Percentiles rank a stretch among this genome's conserved stretches.
phyloP scores from a whole-genome alignment of 2,329 filamentous ascomycete species.

The Fusarium protoensiforme region DNA sequence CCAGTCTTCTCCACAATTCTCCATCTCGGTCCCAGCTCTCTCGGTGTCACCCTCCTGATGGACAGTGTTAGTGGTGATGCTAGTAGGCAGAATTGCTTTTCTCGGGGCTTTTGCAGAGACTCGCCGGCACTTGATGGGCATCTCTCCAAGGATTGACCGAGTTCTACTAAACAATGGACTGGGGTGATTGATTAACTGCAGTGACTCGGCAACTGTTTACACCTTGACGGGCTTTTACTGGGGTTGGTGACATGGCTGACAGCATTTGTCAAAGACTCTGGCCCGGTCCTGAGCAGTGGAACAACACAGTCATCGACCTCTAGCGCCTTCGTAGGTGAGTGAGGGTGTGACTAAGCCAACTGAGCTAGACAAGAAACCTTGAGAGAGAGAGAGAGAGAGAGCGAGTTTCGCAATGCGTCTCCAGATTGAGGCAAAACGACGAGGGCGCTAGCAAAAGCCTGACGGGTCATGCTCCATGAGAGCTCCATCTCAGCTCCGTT shows the following conservation, averaged over 20 bases:
- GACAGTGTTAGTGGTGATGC: constrained; percentile 4
- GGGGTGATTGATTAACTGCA: not conserved
- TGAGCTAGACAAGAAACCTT: not conserved
- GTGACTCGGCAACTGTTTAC: constrained; percentile 18
- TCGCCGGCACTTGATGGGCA: constrained; percentile 11
- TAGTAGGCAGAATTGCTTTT: constrained; percentile 28
- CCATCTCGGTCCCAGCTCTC: not conserved
- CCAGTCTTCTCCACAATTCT: constrained; percentile 15
- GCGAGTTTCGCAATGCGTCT: constrained; percentile 7
- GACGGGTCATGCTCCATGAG: constrained; percentile 2
- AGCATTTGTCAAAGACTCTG: not conserved
- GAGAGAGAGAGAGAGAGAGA: no score
- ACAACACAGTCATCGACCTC: not conserved
- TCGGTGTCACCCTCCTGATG: constrained; percentile 6
- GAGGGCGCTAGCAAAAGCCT: constrained; percentile 8
- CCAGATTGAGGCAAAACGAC: constrained; percentile 7
- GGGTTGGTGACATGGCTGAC: not conserved
- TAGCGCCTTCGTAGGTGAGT: not conserved
- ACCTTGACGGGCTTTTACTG: not conserved
- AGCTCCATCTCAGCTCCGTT: constrained; percentile 26
- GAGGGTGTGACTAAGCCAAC: not conserved
- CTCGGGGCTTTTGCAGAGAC: constrained; percentile 31
- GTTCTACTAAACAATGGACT: not conserved
- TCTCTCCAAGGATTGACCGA: not conserved
- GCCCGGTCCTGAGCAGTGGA: not conserved